These are phyloP conservation scores for Fusarium sacchari DNA, from an alignment of 2,329 filamentous ascomycete species.

Conservation along the genomic window DNA sequence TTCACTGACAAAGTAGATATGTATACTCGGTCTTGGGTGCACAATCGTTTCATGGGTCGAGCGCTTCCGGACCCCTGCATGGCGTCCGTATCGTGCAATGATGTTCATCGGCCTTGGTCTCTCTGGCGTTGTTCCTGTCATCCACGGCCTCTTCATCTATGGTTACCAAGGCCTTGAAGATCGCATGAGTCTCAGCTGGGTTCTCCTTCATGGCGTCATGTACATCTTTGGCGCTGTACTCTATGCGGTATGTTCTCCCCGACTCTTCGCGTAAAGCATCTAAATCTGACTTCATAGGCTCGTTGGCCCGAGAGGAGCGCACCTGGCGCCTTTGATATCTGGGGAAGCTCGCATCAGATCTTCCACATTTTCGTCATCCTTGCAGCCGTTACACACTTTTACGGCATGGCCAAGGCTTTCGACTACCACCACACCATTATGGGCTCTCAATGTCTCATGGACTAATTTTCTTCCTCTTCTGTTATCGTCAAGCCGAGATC, in stretches of 20 bases:
- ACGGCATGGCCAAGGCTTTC: conserved; percentile 84
- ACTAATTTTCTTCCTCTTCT: conserved; percentile 28
- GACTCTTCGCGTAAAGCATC: not conserved
- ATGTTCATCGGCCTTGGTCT: conserved; percentile 92
- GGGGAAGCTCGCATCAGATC: conserved; percentile 94
- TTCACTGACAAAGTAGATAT: conserved; percentile 68
- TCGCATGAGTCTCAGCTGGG: conserved; percentile 83
- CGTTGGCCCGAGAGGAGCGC: conserved; percentile 84
- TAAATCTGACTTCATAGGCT: conserved; percentile 56
- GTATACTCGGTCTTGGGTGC: conserved; percentile 79
- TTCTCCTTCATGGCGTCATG: conserved; percentile 80
- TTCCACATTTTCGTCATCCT: conserved; percentile 91
- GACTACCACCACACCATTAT: conserved; percentile 79
- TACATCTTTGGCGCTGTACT: conserved; percentile 88
- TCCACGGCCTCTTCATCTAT: conserved; percentile 78
- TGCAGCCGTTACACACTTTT: conserved; percentile 83
- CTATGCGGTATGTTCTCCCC: conserved; percentile 74
- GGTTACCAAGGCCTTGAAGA: conserved; percentile 73
- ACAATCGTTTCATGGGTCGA: conserved; percentile 81
- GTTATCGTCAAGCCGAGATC: conserved; percentile 66
- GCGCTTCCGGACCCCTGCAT: conserved; percentile 82
- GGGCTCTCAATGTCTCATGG: conserved; percentile 59
- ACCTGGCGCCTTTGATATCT: conserved; percentile 87
- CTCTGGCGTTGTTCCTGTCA: conserved; percentile 83
- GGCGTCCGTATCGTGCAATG: conserved; percentile 83